These are phyloP conservation scores for Melastoma candidum DNA, from an alignment of 441 rosid species.

Conservation along the genomic window DNA sequence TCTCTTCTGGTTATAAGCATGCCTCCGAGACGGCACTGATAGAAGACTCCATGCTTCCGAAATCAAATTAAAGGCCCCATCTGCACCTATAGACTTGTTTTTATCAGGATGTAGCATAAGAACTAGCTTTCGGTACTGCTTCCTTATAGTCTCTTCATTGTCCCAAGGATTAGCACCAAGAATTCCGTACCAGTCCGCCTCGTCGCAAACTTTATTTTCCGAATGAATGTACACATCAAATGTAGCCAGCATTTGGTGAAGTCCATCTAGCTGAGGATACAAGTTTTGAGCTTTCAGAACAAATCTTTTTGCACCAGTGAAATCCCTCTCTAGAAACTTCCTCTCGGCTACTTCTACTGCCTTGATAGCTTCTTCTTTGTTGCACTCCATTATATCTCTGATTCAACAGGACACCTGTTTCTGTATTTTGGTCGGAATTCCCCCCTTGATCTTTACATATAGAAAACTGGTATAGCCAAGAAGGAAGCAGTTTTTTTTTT, in stretches of 20 bases:
- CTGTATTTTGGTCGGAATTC: too few species aligned
- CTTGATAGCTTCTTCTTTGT: constrained; percentile 8
- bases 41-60: constrained; percentile 12
- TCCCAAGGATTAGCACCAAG: constrained; percentile 9
- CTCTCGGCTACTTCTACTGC: constrained; percentile 7
- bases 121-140: constrained; percentile 10
- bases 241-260: constrained; percentile 8
- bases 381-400: constrained; percentile 7
- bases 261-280: constrained; percentile 9
- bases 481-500: too few species aligned
- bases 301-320: constrained; percentile 7
- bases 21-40: constrained; percentile 11
- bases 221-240: constrained; percentile 8
- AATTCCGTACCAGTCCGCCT: constrained; percentile 6
- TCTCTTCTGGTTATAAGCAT: constrained; percentile 17
- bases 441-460: too few species aligned
- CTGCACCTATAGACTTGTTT: constrained; percentile 13
- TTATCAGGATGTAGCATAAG: constrained; percentile 10
- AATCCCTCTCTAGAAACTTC: constrained; percentile 3
- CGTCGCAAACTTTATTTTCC: not conserved
- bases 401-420: too few species aligned
- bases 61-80: constrained; percentile 9
- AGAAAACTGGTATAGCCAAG: too few species aligned
- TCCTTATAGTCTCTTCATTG: constrained; percentile 7
- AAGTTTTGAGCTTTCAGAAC: constrained; percentile 10